Conservation (phyloP, 148 eudicot genomes). For the Cornus kousa region DNA sequence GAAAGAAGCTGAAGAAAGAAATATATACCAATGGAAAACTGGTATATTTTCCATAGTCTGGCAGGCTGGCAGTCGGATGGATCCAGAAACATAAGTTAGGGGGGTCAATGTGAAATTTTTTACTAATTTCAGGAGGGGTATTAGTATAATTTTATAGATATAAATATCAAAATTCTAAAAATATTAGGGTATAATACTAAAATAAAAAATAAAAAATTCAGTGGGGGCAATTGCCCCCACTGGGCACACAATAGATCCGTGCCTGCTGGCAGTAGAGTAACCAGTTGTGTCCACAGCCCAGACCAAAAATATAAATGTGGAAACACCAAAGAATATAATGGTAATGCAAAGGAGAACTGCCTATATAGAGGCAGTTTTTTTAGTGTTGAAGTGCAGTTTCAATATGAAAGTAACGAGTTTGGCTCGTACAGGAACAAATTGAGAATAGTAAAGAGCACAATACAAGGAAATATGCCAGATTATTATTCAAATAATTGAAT, state of each 20-base stretch:
- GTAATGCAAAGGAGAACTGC: neutral
- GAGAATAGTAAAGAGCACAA: neutral
- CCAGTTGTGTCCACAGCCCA: neutral
- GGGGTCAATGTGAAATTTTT: too few species aligned
- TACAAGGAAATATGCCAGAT: neutral
- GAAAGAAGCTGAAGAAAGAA: neutral
- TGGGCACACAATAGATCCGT: too few species aligned
- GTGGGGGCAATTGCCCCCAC: too few species aligned
- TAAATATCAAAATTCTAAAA: too few species aligned
- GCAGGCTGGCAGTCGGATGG: too few species aligned
- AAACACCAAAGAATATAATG: neutral
- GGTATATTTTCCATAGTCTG: neutral
- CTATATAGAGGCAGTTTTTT: neutral
- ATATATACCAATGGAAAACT: neutral
- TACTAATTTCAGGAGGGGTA: too few species aligned
- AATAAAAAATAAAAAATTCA: too few species aligned
- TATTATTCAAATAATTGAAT: neutral
- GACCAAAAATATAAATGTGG: neutral
- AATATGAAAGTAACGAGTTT: neutral
- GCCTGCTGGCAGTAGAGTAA: too few species aligned
- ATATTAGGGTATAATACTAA: too few species aligned
- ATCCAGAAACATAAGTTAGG: too few species aligned
- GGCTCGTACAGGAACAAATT: neutral
- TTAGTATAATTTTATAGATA: too few species aligned
- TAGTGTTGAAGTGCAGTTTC: neutral